Base-by-base conservation (phyloP, 805 yeast species). In the Lachancea kluyveri region DNA sequence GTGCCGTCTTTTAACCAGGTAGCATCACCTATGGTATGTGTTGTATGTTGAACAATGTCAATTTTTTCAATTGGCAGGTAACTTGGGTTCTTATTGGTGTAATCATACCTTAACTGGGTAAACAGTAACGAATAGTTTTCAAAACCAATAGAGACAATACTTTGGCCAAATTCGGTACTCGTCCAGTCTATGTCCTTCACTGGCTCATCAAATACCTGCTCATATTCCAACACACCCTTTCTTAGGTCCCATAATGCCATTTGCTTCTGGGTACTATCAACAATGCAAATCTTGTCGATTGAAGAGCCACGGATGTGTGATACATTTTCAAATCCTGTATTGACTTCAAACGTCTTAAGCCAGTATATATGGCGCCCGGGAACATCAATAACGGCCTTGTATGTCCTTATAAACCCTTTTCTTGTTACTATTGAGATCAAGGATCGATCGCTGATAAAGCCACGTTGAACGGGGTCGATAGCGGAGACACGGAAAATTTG, bases 181-280 rank as follows among this genome's bases (percentile, higher is more conserved):
- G 95, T 82, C 96, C 96, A 88, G 57, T 88, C 96, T 17, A 88
- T 63, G 52, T 87, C 96, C 15, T 66, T 56, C 6, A 87, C 74
- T 10, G 40, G 34, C 8, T 54, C 68, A 0, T 53, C 54, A 40
- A 65, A 68, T 1, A 35, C 31, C 35, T 64, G 68, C 28, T 65
- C 65, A 44, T 72, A 81, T 50, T 83, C 95, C 32, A 84, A 57
- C 1, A 82, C 74, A 4, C 78, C 73, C 18, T 78, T 65, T 26
- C 67, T 68, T 21, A 79, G 62, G 54, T 87, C 94, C 94, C 95
- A 90, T n/a, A 88, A 73, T 1, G 79, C 63, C 24, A 90, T 54
- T 23, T 61, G 59, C 24, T 58, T 58, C 4, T 74, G 72, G 1
- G 62, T 36, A 11, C 64, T 64, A 52, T 74, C 79, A n/a, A 81